phyloP scores from a whole-genome alignment of 371 early-diverging fungal species.

The Phascolomyces articulosus region DNA sequence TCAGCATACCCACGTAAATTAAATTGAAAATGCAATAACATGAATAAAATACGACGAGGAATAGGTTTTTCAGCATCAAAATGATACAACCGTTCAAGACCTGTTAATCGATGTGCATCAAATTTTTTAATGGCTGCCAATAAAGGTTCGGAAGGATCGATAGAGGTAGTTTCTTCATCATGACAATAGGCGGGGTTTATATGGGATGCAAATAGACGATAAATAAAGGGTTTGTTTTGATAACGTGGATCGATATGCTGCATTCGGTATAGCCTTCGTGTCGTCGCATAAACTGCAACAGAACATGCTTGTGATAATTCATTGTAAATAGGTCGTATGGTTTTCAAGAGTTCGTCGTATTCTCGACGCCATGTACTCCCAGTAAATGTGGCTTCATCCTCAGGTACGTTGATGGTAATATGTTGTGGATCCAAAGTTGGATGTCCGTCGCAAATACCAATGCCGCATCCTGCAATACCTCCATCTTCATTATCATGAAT shows the following conservation, averaged over 20 bases:
- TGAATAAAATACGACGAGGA: conserved; percentile 42
- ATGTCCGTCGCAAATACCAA: background rate
- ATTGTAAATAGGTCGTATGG: conserved; percentile 24
- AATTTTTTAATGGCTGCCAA: conserved; percentile 35
- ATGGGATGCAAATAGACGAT: conserved; percentile 19
- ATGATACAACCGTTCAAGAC: conserved; percentile 31
- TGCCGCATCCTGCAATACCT: background rate
- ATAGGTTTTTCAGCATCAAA: background rate
- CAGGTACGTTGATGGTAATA: conserved; percentile 8
- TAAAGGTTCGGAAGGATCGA: conserved; percentile 36
- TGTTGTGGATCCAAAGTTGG: background rate
- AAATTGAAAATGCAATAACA: conserved; percentile 46
- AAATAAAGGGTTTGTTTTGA: conserved; percentile 34
- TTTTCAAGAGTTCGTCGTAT: conserved; percentile 13
- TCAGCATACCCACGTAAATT: conserved; percentile 47
- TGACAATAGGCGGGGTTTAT: background rate
- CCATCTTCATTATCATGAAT: no score
- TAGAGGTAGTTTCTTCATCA: background rate
- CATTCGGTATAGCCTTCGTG: conserved; percentile 30
- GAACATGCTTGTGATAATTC: conserved; percentile 42
- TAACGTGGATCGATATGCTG: conserved; percentile 40
- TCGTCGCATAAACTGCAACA: conserved; percentile 29
- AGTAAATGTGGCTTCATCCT: conserved; percentile 1
- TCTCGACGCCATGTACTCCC: conserved; percentile 21
- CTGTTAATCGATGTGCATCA: conserved; percentile 32